These are phyloP conservation scores for Globisporangium spinosum DNA, from an alignment of 352 stramenopile species.

Conservation along the genomic window DNA sequence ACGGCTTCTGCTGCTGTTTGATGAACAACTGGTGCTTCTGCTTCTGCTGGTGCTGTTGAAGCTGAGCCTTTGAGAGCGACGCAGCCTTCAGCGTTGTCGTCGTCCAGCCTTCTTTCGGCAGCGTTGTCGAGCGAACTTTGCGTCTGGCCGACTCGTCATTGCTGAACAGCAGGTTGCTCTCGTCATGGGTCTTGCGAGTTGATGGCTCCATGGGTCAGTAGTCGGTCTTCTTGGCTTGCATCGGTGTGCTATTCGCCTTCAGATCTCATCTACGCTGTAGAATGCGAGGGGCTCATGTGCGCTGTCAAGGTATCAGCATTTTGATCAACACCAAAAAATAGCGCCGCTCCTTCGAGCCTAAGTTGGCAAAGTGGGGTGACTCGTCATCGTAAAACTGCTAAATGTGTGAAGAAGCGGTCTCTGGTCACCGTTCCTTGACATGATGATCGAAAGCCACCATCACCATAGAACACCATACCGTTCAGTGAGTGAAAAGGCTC, in stretches of 20 bases:
- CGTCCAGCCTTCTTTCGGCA: conserved; percentile 3
- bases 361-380: not conserved
- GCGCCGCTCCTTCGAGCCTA: not conserved
- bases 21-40: not conserved
- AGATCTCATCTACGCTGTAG: not conserved
- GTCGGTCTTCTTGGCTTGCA: not conserved
- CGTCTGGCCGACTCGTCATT: conserved; percentile 12
- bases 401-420: not conserved
- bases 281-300: not conserved
- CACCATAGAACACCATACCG: not conserved
- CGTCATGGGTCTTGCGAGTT: not conserved
- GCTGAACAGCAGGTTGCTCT: conserved; percentile 12
- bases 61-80: conserved; percentile 7
- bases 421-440: not conserved
- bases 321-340: not conserved
- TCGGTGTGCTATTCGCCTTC: not conserved
- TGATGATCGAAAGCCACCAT: not conserved
- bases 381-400: conserved; percentile 10
- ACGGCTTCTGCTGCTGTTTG: not conserved
- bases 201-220: not conserved
- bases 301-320: not conserved
- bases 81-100: not conserved
- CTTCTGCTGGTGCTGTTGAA: not conserved
- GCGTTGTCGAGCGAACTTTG: not conserved
- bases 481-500: not conserved